Evolutionary conservation across 257 asterid genomes (phyloP).

Genomic region (Vinca minor): DNA sequence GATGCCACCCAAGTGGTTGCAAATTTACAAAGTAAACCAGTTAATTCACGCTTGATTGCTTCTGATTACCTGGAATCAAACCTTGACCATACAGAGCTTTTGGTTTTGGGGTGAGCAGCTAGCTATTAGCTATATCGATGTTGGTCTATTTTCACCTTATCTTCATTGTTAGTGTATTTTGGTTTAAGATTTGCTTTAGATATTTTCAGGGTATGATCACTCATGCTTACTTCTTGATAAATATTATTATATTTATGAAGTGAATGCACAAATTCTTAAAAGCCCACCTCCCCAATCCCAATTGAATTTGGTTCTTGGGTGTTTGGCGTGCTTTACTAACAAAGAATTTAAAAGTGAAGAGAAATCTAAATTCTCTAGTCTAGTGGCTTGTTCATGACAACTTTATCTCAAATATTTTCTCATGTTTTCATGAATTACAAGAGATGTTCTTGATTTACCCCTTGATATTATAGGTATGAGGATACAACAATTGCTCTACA

Average conservation of each 20-base stretch:
- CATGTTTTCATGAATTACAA: background rate
- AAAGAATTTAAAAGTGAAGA: background rate
- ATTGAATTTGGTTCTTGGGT: background rate
- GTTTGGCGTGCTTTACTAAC: background rate
- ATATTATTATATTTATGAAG: too few species aligned
- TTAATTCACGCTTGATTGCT: slow-evolving; percentile 65
- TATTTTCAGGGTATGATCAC: too few species aligned
- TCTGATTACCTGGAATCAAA: slow-evolving; percentile 73
- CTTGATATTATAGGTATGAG: slow-evolving; percentile 44
- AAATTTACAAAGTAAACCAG: slow-evolving; percentile 79
- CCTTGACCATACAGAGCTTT: slow-evolving; percentile 58
- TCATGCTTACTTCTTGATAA: too few species aligned
- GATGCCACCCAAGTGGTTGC: slow-evolving; percentile 83
- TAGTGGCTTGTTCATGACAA: background rate
- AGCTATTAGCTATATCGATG: background rate
- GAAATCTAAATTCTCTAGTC: background rate
- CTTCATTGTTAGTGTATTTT: too few species aligned
- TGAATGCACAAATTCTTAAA: background rate
- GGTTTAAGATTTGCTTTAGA: too few species aligned
- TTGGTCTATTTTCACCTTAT: background rate
- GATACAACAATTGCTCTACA: slow-evolving; percentile 70
- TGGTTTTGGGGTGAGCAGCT: slow-evolving; percentile 66
- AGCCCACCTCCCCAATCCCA: background rate
- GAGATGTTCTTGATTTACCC: background rate
- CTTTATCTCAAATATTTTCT: background rate